Conservation (phyloP, 139 green algal genomes). For the Mychonastes homosphaera region DNA sequence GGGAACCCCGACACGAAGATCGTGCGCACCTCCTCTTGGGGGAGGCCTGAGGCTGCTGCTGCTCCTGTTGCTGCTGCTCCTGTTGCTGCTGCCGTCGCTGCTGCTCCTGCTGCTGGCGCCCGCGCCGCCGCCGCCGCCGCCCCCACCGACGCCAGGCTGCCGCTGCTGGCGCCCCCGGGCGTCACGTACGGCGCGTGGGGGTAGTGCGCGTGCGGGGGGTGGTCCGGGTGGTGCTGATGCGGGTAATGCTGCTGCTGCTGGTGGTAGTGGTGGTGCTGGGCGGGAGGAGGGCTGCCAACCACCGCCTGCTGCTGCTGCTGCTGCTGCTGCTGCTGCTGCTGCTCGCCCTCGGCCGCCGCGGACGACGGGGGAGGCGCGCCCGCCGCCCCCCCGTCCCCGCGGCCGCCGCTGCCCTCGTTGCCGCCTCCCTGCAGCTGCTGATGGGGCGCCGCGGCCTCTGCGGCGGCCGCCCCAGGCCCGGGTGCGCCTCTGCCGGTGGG, state of each 20-base stretch:
- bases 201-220: too few relatives aligned
- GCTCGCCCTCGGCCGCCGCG: not conserved
- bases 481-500: too few relatives aligned
- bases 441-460: not conserved
- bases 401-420: not conserved
- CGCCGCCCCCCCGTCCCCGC: not conserved
- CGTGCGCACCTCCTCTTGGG: slow-evolving; percentile 64
- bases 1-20: slow-evolving; percentile 87
- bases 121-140: not conserved
- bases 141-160: too few relatives aligned
- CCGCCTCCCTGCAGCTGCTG: not conserved
- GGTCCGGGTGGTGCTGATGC: too few relatives aligned
- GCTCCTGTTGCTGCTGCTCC: too few relatives aligned
- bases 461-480: too few relatives aligned
- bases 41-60: not conserved
- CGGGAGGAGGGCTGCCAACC: too few relatives aligned
- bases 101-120: not conserved
- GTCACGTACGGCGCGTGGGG: too few relatives aligned
- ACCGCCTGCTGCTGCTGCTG: not conserved
- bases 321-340: not conserved
- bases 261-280: too few relatives aligned
- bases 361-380: not conserved
- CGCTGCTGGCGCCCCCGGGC: too few relatives aligned
- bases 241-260: too few relatives aligned
- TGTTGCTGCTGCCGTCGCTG: not conserved